These are phyloP conservation scores for Tetrapyrgos nigripes DNA, from an alignment of 1,284 basidiomycete genomes.

Conservation along the genomic window DNA sequence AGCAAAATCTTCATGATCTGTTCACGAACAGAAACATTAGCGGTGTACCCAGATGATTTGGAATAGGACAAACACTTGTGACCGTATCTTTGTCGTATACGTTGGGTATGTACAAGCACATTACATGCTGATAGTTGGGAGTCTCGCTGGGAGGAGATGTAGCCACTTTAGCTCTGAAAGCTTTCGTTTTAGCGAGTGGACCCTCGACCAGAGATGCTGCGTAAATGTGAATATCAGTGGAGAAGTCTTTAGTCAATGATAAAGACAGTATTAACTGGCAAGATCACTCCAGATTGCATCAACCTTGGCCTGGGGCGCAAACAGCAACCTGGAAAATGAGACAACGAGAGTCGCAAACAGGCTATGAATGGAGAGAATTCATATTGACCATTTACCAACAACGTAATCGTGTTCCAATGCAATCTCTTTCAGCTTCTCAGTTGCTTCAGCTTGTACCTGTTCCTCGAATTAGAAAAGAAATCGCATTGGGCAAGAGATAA, in stretches of 20 bases:
- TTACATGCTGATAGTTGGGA: conserved; percentile 62
- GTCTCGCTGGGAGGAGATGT: conserved; percentile 59
- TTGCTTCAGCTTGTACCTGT: conserved; percentile 64
- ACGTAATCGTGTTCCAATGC: conserved; percentile 58
- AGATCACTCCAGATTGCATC: conserved; percentile 65
- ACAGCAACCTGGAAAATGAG: conserved; percentile 46
- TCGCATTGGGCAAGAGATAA: neutral
- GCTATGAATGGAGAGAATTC: neutral
- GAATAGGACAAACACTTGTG: conserved; percentile 49
- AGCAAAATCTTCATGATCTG: conserved; percentile 74
- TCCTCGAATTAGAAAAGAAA: neutral
- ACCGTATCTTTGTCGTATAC: conserved; percentile 68
- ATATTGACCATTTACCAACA: conserved; percentile 68
- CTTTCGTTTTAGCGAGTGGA: conserved; percentile 60
- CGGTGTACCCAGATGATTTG: neutral
- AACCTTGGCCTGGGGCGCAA: conserved; percentile 63
- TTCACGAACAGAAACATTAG: neutral
- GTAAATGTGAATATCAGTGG: conserved; percentile 2
- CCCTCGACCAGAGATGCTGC: conserved; percentile 68
- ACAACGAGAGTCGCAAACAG: conserved; percentile 43
- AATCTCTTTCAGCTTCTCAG: conserved; percentile 62
- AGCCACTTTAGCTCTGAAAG: conserved; percentile 64
- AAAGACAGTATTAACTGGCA: conserved; percentile 48
- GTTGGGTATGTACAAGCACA: conserved; percentile 76
- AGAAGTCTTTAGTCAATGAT: neutral